These are phyloP conservation scores for Lumnitzera racemosa DNA, from an alignment of 345 rosid species.

Conservation along the genomic window DNA sequence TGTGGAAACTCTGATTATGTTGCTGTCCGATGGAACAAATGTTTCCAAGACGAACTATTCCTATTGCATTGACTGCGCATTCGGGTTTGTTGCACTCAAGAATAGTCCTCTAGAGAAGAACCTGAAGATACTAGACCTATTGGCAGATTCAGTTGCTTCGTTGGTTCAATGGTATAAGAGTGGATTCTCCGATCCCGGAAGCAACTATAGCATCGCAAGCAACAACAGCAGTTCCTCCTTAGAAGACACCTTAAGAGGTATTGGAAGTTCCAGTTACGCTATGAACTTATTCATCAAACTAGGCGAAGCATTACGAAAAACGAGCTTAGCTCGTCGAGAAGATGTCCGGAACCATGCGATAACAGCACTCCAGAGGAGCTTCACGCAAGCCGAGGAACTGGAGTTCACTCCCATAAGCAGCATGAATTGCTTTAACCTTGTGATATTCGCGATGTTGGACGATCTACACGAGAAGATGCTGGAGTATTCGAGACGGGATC, in stretches of 20 bases:
- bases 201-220: constrained; percentile 36
- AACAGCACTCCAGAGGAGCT: constrained; percentile 41
- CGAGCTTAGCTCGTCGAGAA: constrained; percentile 71
- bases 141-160: constrained; percentile 52
- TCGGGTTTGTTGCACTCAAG: constrained; percentile 64
- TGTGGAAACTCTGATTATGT: constrained; percentile 53
- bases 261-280: constrained; percentile 21
- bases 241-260: constrained; percentile 40
- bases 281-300: constrained; percentile 56
- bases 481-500: constrained; percentile 70
- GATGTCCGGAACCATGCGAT: constrained; percentile 79
- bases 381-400: constrained; percentile 48
- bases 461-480: constrained; percentile 86
- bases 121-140: constrained; percentile 54
- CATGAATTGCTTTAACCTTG: constrained; percentile 47
- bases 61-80: constrained; percentile 71
- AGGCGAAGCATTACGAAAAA: constrained; percentile 73
- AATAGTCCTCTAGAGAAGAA: constrained; percentile 68
- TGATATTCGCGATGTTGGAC: constrained; percentile 62
- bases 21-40: constrained; percentile 45
- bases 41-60: constrained; percentile 51
- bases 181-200: constrained; percentile 32
- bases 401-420: constrained; percentile 57
- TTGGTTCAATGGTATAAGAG: constrained; percentile 49
- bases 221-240: constrained; percentile 45